Conservation (phyloP, 768 basidiomycete species). For the Leccinum barrowsii region DNA sequence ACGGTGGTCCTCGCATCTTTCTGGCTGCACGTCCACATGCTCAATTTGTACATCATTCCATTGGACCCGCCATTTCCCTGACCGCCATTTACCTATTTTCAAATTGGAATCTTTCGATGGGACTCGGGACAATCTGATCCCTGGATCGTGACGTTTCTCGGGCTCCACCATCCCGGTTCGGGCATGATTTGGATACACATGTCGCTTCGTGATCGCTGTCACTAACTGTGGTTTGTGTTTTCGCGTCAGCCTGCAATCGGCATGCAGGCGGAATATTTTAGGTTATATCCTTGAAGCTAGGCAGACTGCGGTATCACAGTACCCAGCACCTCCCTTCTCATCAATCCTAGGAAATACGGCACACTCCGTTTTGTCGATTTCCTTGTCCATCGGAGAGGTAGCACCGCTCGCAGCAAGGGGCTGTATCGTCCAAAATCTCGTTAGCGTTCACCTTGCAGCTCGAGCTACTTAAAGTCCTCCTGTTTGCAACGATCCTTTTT, state of each 20-base stretch:
- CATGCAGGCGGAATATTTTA: slow-evolving; percentile 8
- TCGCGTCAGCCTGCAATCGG: slow-evolving; percentile 14
- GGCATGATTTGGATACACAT: neutral
- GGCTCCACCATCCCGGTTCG: neutral
- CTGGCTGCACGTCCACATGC: neutral
- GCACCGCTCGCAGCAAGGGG: slow-evolving; percentile 13
- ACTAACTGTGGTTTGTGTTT: slow-evolving; percentile 10
- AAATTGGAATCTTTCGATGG: slow-evolving; percentile 11
- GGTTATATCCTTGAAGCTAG: slow-evolving; percentile 12
- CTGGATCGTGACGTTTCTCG: slow-evolving; percentile 10
- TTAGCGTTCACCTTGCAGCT: neutral
- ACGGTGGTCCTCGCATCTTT: slow-evolving; percentile 1
- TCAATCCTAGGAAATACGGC: neutral
- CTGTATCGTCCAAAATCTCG: slow-evolving; percentile 2
- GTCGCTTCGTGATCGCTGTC: slow-evolving; percentile 4
- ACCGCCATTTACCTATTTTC: slow-evolving; percentile 2
- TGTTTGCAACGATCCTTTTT: neutral
- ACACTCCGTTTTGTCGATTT: neutral
- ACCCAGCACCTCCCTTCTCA: neutral
- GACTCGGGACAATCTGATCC: slow-evolving; percentile 2
- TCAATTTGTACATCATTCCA: slow-evolving; percentile 3
- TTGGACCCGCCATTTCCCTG: slow-evolving; percentile 1
- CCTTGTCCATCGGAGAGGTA: slow-evolving; percentile 9
- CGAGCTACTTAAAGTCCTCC: slow-evolving; percentile 21
- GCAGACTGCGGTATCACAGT: slow-evolving; percentile 5